phyloP scores from a whole-genome alignment of 2,329 filamentous ascomycete species.

The Trichothecium roseum region DNA sequence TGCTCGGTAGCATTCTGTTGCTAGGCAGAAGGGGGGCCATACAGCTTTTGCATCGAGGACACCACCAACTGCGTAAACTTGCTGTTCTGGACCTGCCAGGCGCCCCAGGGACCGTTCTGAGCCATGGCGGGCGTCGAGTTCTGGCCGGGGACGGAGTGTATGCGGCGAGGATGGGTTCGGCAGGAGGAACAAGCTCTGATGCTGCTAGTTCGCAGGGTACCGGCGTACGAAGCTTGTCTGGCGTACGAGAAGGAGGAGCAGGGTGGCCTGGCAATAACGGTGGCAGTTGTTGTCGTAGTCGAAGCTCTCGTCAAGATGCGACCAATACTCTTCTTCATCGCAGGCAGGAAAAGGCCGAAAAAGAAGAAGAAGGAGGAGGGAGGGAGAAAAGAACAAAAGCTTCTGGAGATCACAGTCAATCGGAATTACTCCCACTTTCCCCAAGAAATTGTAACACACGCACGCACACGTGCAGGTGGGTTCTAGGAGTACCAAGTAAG shows the following conservation, averaged over 20 bases:
- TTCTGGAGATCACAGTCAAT: too few relatives aligned
- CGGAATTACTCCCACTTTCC: too few relatives aligned
- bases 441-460: too few relatives aligned
- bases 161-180: neutral
- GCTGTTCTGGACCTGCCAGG: constrained; percentile 26
- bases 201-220: too few relatives aligned
- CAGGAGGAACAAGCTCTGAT: constrained; percentile 1
- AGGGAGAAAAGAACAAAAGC: too few relatives aligned
- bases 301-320: neutral
- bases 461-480: neutral
- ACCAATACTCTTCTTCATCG: too few relatives aligned
- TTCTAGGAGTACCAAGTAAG: neutral
- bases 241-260: too few relatives aligned
- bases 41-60: constrained; percentile 70
- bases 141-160: neutral
- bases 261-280: too few relatives aligned
- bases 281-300: neutral
- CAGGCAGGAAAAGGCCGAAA: too few relatives aligned
- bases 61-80: constrained; percentile 53
- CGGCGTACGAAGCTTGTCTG: too few relatives aligned
- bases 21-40: constrained; percentile 21
- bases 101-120: constrained; percentile 22
- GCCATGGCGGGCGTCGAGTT: constrained; percentile 12
- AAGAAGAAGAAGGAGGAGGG: too few relatives aligned
- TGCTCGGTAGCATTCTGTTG: too few relatives aligned